A percentile compares a stretch with the other conserved stretches of the same genome.
These are phyloP conservation scores for Boletales sp. DNA, from an alignment of 768 basidiomycete genomes.

Conservation along the genomic window DNA sequence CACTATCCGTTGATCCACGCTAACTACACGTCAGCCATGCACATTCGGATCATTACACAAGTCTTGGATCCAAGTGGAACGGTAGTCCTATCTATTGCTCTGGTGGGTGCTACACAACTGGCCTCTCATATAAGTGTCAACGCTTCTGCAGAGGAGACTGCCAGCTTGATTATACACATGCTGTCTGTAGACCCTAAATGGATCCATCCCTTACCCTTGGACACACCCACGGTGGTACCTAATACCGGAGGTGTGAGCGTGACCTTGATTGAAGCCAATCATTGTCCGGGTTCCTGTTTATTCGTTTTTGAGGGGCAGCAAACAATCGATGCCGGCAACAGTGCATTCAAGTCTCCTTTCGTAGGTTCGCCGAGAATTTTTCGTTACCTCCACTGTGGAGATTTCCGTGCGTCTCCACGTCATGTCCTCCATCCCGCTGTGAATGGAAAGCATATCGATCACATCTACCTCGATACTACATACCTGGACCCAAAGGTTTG, in stretches of 20 bases:
- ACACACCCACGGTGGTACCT: constrained; percentile 70
- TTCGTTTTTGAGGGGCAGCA: constrained; percentile 94
- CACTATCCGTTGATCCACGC: background rate
- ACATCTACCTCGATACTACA: constrained; percentile 93
- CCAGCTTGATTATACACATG: constrained; percentile 89
- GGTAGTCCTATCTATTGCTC: constrained; percentile 96
- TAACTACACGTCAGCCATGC: constrained; percentile 64
- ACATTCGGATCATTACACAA: constrained; percentile 96
- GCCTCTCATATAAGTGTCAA: background rate
- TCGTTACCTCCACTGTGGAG: constrained; percentile 94
- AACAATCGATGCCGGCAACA: constrained; percentile 86
- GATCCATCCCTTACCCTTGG: constrained; percentile 84
- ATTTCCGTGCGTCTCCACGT: constrained; percentile 84
- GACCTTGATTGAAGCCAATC: constrained; percentile 96
- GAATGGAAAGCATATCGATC: constrained; percentile 76
- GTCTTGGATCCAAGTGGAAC: constrained; percentile 83
- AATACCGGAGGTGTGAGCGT: constrained; percentile 83
- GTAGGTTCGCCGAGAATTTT: constrained; percentile 70
- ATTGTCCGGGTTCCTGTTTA: constrained; percentile 94
- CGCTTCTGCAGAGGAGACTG: constrained; percentile 59
- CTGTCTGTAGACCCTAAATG: constrained; percentile 84
- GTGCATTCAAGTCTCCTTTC: constrained; percentile 62
- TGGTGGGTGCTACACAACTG: constrained; percentile 22
- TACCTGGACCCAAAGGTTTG: constrained; percentile 82
- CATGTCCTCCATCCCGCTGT: constrained; percentile 85